Evolutionary conservation across 306 rosid genomes (phyloP).

Genomic region (Ormosia emarginata): DNA sequence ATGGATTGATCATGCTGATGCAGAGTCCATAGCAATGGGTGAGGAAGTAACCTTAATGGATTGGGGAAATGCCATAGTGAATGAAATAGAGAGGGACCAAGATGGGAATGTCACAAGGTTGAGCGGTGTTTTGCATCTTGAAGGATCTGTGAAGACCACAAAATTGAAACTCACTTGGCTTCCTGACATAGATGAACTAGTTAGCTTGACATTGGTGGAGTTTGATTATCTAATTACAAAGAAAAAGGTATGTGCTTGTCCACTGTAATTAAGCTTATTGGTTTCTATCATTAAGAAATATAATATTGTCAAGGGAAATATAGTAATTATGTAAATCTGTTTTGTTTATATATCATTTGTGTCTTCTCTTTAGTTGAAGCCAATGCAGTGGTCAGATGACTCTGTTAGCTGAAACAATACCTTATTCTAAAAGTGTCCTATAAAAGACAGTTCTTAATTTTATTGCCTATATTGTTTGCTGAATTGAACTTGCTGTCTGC

Average conservation of each 20-base stretch:
- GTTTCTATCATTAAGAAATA: background rate
- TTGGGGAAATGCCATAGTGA: slow-evolving; percentile 91
- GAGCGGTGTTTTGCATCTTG: slow-evolving; percentile 80
- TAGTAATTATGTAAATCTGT: background rate
- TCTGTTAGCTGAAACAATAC: background rate
- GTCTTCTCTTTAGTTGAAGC: slow-evolving; percentile 16
- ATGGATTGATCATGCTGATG: slow-evolving; percentile 80
- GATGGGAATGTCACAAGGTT: slow-evolving; percentile 61
- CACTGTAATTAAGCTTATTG: background rate
- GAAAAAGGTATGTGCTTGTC: slow-evolving; percentile 69
- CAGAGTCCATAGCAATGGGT: slow-evolving; percentile 53
- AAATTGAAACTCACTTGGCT: slow-evolving; percentile 94
- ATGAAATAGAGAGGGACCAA: slow-evolving; percentile 63
- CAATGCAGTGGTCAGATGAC: background rate
- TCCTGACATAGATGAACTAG: slow-evolving; percentile 71
- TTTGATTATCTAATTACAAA: slow-evolving; percentile 84
- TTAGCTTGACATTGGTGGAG: slow-evolving; percentile 69
- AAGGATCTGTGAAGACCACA: slow-evolving; percentile 91
- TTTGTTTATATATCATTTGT: background rate
- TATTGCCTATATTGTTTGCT: background rate
- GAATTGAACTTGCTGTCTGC: background rate
- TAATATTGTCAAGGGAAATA: background rate
- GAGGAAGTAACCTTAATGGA: slow-evolving; percentile 95
- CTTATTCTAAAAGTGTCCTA: background rate
- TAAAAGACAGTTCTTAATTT: background rate